Percentiles rank a stretch among this genome's conserved stretches.
These are phyloP conservation scores for Ascochyta fabae DNA, from an alignment of 2,329 filamentous ascomycete species.

Conservation along the genomic window DNA sequence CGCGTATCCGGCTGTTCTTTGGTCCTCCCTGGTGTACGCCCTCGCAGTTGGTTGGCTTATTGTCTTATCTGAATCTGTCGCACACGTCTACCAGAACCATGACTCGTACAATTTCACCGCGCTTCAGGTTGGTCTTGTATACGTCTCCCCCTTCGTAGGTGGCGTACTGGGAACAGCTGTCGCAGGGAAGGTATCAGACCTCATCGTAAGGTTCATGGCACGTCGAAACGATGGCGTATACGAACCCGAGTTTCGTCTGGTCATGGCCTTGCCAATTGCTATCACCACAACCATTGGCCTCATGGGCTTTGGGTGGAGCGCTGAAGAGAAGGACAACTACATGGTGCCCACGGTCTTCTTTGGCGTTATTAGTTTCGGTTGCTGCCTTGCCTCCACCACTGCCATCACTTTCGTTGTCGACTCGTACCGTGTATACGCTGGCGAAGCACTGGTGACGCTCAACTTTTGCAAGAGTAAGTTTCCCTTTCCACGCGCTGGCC, in stretches of 20 bases:
- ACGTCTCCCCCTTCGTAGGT: constrained; percentile 82
- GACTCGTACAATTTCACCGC: constrained; percentile 80
- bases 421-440: constrained; percentile 90
- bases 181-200: constrained; percentile 84
- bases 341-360: constrained; percentile 95
- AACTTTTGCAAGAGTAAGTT: constrained; percentile 85
- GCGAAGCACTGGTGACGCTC: constrained; percentile 90
- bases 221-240: constrained; percentile 90
- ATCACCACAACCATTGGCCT: constrained; percentile 82
- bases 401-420: constrained; percentile 94
- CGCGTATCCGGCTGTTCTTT: constrained; percentile 86
- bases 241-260: constrained; percentile 78
- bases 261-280: constrained; percentile 77
- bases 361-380: constrained; percentile 89
- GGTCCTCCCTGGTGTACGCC: constrained; percentile 84
- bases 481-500: neutral
- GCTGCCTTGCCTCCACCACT: constrained; percentile 86
- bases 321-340: constrained; percentile 75
- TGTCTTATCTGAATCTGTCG: constrained; percentile 86
- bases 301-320: constrained; percentile 97
- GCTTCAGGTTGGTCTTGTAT: constrained; percentile 82
- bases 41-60: constrained; percentile 95
- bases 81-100: constrained; percentile 75
- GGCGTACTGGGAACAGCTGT: constrained; percentile 85
- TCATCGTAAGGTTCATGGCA: constrained; percentile 82